Evolutionary conservation across 257 asterid genomes (phyloP).

Genomic region (Solanum infundibuliforme): DNA sequence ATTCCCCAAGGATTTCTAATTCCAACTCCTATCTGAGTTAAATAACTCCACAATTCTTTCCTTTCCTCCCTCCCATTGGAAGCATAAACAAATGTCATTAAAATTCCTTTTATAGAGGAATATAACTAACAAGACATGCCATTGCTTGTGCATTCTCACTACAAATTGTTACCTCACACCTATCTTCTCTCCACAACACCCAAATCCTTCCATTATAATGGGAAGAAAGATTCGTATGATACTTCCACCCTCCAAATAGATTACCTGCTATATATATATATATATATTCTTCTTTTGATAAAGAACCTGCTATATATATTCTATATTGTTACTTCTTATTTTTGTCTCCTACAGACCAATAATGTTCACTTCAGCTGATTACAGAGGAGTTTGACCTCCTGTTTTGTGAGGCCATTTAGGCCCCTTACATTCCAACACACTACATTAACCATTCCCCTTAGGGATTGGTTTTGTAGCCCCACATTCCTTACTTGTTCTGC

Average conservation of each 20-base stretch:
- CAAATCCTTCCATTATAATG: too few species aligned
- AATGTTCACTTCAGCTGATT: background rate
- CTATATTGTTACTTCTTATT: background rate
- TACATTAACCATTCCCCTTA: background rate
- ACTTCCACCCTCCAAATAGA: background rate
- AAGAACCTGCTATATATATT: too few species aligned
- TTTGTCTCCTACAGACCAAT: background rate
- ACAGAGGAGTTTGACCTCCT: background rate
- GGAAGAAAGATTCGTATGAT: too few species aligned
- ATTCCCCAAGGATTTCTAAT: background rate
- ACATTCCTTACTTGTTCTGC: background rate
- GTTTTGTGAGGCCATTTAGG: background rate
- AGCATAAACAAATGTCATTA: background rate
- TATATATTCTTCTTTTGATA: too few species aligned
- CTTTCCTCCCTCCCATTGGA: too few species aligned
- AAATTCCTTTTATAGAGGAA: background rate
- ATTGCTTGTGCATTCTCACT: too few species aligned
- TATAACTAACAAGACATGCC: too few species aligned
- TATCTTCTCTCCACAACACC: too few species aligned
- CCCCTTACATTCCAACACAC: background rate
- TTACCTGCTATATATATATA: too few species aligned
- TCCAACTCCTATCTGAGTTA: background rate
- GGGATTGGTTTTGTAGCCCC: background rate
- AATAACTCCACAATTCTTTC: background rate
- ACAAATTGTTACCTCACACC: too few species aligned